A percentile compares a stretch with the other conserved stretches of the same genome.
Evolutionary conservation across 75 land plant species (phyloP).

Genomic region (Selaginella moellendorffii): DNA sequence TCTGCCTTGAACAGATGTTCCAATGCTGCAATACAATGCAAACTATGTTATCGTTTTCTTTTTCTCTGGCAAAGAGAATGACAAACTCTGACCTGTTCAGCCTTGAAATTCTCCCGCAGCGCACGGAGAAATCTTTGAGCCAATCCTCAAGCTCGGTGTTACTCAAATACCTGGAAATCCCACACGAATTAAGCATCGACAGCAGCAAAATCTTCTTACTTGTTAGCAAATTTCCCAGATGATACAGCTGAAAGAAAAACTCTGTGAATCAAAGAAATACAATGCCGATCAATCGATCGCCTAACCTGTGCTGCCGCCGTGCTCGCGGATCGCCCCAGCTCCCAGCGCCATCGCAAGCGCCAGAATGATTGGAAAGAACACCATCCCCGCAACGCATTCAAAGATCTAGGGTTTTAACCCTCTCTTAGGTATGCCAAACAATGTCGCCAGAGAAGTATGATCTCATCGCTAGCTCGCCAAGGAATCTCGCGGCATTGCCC

Average conservation of each 20-base stretch:
- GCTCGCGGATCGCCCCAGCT: neutral
- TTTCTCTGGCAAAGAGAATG: neutral
- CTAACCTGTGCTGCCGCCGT: no score
- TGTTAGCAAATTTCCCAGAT: no score
- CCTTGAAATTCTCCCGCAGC: constrained; percentile 60
- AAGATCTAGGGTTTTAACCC: neutral
- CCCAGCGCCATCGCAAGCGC: neutral
- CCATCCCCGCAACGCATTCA: neutral
- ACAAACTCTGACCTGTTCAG: constrained; percentile 50
- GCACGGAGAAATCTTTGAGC: constrained; percentile 36
- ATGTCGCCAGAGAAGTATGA: no score
- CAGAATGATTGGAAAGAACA: neutral
- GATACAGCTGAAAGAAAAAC: no score
- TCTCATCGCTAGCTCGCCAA: no score
- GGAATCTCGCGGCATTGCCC: no score
- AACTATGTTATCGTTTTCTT: no score
- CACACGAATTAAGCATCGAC: no score
- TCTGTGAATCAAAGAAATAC: no score
- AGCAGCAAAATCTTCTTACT: no score
- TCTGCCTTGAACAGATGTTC: constrained; percentile 51
- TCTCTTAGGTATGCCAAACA: no score
- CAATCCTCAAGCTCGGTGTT: constrained; percentile 57
- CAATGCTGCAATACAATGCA: constrained; percentile 73
- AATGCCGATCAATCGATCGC: no score
- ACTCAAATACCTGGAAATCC: constrained; percentile 14